Percentiles rank a stretch among this genome's conserved stretches.
Conservation (phyloP, 176 grass and related monocot genomes). For the Triticum dicoccoides region DNA sequence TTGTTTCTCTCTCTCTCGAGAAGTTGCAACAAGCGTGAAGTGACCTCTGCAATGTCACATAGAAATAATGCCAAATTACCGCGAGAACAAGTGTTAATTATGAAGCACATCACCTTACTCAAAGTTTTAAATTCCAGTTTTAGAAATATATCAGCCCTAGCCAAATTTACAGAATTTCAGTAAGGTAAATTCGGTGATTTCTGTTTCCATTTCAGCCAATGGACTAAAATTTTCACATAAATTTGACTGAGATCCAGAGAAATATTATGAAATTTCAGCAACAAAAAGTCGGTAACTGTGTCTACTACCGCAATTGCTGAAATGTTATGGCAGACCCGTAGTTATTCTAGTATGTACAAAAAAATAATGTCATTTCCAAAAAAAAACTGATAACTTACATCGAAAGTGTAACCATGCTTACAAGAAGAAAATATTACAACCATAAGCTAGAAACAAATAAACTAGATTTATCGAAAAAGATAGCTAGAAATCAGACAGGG, state of each 20-base stretch:
- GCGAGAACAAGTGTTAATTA: neutral
- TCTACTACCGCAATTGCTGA: neutral
- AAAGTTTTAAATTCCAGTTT: neutral
- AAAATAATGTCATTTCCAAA: neutral
- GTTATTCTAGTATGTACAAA: neutral
- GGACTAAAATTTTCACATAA: too few species aligned
- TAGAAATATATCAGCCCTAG: too few species aligned
- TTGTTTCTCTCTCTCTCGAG: neutral
- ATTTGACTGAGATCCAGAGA: too few species aligned
- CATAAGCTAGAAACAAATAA: too few species aligned
- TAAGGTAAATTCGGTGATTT: too few species aligned
- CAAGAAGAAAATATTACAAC: too few species aligned
- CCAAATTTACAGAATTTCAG: neutral
- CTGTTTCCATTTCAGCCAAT: too few species aligned
- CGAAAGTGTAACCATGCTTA: neutral
- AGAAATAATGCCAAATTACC: neutral
- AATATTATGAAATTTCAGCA: too few species aligned
- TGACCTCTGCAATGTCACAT: neutral
- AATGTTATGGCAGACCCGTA: neutral
- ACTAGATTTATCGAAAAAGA: too few species aligned
- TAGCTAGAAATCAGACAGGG: neutral
- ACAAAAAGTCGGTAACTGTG: too few species aligned
- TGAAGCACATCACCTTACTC: neutral
- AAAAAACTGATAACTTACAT: neutral
- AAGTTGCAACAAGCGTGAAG: fast-evolving